These are phyloP conservation scores for Amesomyces nigricolor DNA, from an alignment of 2,329 filamentous ascomycete genomes.

Conservation along the genomic window DNA sequence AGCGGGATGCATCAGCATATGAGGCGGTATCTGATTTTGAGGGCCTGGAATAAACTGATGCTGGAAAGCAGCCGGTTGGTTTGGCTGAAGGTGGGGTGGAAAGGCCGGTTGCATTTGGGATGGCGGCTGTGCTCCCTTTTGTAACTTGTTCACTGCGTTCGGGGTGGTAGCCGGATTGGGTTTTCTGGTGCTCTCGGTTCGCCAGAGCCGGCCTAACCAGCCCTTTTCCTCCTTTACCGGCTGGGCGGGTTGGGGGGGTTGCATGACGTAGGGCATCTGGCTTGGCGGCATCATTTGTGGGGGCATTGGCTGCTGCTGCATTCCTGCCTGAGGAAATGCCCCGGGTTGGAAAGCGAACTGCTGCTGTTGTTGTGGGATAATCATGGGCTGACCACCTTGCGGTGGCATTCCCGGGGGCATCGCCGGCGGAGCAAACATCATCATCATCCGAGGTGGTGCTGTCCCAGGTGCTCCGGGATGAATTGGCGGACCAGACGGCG, in stretches of 20 bases:
- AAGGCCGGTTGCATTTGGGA: not conserved
- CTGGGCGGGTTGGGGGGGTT: not conserved
- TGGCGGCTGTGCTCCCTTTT: constrained; percentile 3
- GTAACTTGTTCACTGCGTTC: constrained; percentile 4
- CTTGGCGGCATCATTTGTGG: not conserved
- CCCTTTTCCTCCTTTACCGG: constrained; percentile 15
- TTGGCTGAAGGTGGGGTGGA: not conserved
- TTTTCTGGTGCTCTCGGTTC: constrained; percentile 14
- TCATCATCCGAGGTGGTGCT: constrained; percentile 2
- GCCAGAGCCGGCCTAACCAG: constrained; percentile 17
- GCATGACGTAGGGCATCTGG: not conserved
- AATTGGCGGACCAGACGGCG: not conserved
- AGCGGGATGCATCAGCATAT: constrained; percentile 4
- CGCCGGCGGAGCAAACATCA: constrained; percentile 6
- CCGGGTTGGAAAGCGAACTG: not conserved
- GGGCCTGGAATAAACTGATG: not conserved
- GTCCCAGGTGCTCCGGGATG: constrained; percentile 3
- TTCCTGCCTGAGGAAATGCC: not conserved
- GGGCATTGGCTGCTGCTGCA: not conserved
- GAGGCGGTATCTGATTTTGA: not conserved
- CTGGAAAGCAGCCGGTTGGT: not conserved
- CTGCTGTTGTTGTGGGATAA: constrained; percentile 7
- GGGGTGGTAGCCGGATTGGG: not conserved
- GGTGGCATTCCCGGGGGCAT: not conserved
- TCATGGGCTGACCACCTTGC: not conserved